Conservation (phyloP, 345 rosid genomes). For the Firmiana major region DNA sequence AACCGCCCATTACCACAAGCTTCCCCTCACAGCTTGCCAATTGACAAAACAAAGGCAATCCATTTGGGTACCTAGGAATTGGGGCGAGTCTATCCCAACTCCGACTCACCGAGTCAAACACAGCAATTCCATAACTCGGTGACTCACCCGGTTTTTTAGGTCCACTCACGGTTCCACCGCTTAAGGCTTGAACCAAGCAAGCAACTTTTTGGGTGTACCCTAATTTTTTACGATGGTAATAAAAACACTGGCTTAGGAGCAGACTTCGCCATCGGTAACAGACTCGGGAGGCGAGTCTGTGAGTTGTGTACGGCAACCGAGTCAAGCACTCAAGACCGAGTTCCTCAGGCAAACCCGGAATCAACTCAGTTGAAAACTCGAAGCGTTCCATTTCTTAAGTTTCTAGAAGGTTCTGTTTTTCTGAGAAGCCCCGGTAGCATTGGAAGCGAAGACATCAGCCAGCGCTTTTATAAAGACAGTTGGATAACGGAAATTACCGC, state of each 20-base stretch:
- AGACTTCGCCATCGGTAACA: conserved; percentile 51
- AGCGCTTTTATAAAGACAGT: neutral
- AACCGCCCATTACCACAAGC: conserved; percentile 63
- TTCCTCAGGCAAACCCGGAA: conserved; percentile 52
- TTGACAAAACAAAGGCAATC: conserved; percentile 62
- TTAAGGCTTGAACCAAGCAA: conserved; percentile 49
- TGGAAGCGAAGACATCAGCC: neutral
- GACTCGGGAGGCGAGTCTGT: conserved; percentile 45
- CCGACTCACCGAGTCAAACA: conserved; percentile 39
- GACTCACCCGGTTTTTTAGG: conserved; percentile 26
- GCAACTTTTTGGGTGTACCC: conserved; percentile 46
- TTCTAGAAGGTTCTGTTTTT: neutral
- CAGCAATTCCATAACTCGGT: conserved; percentile 34
- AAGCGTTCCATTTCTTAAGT: conserved; percentile 20
- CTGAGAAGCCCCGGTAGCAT: neutral
- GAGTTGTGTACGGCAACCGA: conserved; percentile 43
- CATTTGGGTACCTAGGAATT: conserved; percentile 40
- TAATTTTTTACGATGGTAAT: conserved; percentile 34
- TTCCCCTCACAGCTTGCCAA: conserved; percentile 49
- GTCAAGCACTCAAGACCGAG: conserved; percentile 56
- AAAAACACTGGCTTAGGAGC: conserved; percentile 39
- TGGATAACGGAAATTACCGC: neutral
- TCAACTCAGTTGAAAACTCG: conserved; percentile 31
- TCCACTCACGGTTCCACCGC: neutral
- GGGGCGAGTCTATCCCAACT: conserved; percentile 44